These are phyloP conservation scores for Wallacemonas sp. DNA, from an alignment of 208 protist species.

Conservation along the genomic window DNA sequence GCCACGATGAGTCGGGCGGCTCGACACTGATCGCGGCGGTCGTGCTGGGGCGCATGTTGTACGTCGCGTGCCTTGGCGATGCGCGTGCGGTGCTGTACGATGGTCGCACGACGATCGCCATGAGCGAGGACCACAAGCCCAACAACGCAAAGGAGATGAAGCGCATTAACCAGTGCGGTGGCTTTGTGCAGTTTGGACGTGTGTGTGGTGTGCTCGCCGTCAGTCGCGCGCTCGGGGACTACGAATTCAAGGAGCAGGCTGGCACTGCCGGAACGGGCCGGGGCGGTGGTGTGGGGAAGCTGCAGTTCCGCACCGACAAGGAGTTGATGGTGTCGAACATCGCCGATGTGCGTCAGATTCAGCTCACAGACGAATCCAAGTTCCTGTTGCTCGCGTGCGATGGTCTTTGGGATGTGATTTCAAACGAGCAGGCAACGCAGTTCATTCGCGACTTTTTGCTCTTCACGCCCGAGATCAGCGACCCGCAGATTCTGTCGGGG, in stretches of 20 bases:
- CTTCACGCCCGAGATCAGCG: slow-evolving; percentile 70
- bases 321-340: slow-evolving; percentile 85
- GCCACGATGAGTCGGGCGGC: slow-evolving; percentile 35
- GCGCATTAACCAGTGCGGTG: slow-evolving; percentile 80
- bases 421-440: slow-evolving; percentile 82
- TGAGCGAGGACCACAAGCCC: slow-evolving; percentile 93
- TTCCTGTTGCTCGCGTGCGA: slow-evolving; percentile 87
- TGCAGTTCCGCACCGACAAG: slow-evolving; percentile 23
- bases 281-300: slow-evolving; percentile 8
- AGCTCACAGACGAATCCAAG: slow-evolving; percentile 67
- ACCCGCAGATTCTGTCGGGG: slow-evolving; percentile 28
- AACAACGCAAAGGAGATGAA: slow-evolving; percentile 59
- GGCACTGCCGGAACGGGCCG: slow-evolving; percentile 27
- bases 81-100: slow-evolving; percentile 81
- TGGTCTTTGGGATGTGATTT: slow-evolving; percentile 88
- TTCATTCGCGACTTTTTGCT: slow-evolving; percentile 76
- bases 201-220: slow-evolving; percentile 92
- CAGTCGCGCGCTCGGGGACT: slow-evolving; percentile 90
- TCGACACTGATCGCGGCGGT: slow-evolving; percentile 72
- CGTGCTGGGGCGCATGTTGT: slow-evolving; percentile 77
- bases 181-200: slow-evolving; percentile 92
- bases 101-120: slow-evolving; percentile 74
- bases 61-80: slow-evolving; percentile 89
- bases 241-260: slow-evolving; percentile 79
- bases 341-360: slow-evolving; percentile 73